Percentiles rank a stretch among this genome's conserved stretches.
These are phyloP conservation scores for Delonix regia DNA, from an alignment of 306 rosid genomes.

Conservation along the genomic window DNA sequence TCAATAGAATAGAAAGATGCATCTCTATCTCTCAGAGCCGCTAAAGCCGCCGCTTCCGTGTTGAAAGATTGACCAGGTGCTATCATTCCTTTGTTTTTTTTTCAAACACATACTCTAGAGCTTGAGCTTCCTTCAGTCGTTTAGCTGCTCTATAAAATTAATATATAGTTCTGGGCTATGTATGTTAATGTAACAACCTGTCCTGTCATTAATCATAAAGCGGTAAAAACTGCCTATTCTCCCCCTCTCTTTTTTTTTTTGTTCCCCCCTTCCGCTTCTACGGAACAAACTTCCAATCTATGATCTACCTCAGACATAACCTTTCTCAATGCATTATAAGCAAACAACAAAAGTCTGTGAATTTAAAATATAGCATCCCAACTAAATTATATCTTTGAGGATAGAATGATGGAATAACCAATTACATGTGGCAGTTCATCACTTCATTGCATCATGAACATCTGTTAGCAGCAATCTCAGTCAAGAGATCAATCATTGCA, in stretches of 20 bases:
- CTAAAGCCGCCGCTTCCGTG: too few relatives aligned
- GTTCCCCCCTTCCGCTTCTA: neutral
- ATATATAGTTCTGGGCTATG: neutral
- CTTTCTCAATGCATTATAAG: neutral
- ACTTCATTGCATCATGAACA: constrained; percentile 18
- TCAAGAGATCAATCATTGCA: constrained; percentile 21
- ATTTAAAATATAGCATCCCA: neutral
- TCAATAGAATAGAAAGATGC: neutral
- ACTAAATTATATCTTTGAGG: neutral
- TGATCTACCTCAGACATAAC: constrained; percentile 10
- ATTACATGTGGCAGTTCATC: constrained; percentile 15
- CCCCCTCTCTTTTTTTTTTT: neutral
- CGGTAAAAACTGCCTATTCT: constrained; percentile 9
- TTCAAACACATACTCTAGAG: too few relatives aligned
- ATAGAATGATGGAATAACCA: constrained; percentile 11
- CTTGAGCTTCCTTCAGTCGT: too few relatives aligned
- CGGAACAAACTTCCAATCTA: neutral
- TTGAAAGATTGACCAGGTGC: too few relatives aligned
- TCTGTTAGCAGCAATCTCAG: constrained; percentile 22
- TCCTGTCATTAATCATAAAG: constrained; percentile 38
- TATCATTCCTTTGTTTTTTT: too few relatives aligned
- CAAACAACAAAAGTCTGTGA: constrained; percentile 18
- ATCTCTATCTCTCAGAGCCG: constrained; percentile 12
- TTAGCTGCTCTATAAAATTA: too few relatives aligned
- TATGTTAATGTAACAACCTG: neutral